Base-by-base conservation (phyloP, 306 rosid species). In the Carpinus viminea region DNA sequence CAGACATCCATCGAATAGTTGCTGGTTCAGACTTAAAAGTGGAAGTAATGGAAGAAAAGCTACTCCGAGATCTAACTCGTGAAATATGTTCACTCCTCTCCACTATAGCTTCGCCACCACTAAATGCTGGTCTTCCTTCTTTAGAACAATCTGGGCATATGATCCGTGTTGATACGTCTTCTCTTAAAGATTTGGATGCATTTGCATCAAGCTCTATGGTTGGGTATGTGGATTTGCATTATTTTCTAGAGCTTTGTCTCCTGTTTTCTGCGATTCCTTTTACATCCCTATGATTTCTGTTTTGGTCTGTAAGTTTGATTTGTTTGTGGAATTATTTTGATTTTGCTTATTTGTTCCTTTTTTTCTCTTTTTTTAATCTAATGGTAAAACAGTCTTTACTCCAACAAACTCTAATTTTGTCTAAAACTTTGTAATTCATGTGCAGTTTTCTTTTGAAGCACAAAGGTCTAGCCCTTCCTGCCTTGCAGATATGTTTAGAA, bases 31-130 rank as follows among this genome's bases (percentile, higher is more conserved):
- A 96, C 89, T 86, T 91, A 85, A 93, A 90, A 90, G 88, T 85
- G 41, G 99, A 96, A 86, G 98, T 96, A 76, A 91, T 96, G 90
- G 98, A 91, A 88, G 98, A 96, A 83, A 96, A 85, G 76, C 84
- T 96, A 73, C 89, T 93, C 65, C 87, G 99, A 79, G 97, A 88
- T 88, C 88, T 93, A 56, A 96, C 99, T 34, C 90, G 98, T 18
- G 99, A 96, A 83, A 83, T 89, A 24, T 91, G 98, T 83, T 85
- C 83, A 7, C 92, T 96, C 46, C 93, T 96, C 68, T 87, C 96
- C 17, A 77, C 62, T 69, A 90, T 91, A 51, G 96, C 97, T 76
- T 93, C 89, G 51, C 90, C 97, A 16, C 89, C 87, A 28, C 87
- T 90, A 46, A 96, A 96, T 75, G 61, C 90, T 10, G 93, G 91